phyloP scores from a whole-genome alignment of 495 filamentous ascomycete genomes.

The Hypoxylon rickii region DNA sequence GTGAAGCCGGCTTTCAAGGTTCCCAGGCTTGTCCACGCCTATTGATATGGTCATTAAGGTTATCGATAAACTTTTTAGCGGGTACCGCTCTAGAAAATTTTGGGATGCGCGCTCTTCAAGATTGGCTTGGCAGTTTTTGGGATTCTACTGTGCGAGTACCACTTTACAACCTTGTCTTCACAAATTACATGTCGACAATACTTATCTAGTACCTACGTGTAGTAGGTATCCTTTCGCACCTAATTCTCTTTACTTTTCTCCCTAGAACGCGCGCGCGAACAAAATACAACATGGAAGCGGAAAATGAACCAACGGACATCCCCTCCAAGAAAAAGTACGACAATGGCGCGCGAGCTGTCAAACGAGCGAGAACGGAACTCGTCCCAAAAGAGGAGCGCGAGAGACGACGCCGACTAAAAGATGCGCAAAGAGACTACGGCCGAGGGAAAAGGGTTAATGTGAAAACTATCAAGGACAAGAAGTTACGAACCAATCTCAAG shows the following conservation, averaged over 20 bases:
- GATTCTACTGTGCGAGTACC: too few relatives aligned
- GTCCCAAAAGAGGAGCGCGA: slow-evolving; percentile 47
- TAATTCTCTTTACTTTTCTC: too few relatives aligned
- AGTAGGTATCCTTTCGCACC: too few relatives aligned
- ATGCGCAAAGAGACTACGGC: slow-evolving; percentile 81
- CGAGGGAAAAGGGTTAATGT: slow-evolving; percentile 72
- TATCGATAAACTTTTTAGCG: slow-evolving; percentile 36
- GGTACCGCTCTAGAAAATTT: slow-evolving; percentile 28
- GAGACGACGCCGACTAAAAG: slow-evolving; percentile 51
- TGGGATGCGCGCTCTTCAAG: slow-evolving; percentile 2
- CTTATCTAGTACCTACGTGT: too few relatives aligned
- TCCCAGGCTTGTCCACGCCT: too few relatives aligned
- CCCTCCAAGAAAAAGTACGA: slow-evolving; percentile 12
- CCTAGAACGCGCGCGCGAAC: not conserved
- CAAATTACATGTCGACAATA: too few relatives aligned
- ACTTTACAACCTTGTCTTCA: too few relatives aligned
- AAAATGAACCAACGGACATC: slow-evolving; percentile 1
- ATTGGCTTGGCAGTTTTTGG: slow-evolving; percentile 14
- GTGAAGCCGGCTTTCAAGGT: too few relatives aligned
- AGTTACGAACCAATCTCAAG: slow-evolving; percentile 78
- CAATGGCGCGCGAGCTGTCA: slow-evolving; percentile 54
- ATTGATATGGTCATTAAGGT: too few relatives aligned
- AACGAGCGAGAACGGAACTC: slow-evolving; percentile 50
- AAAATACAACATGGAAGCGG: slow-evolving; percentile 15
- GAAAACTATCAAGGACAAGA: slow-evolving; percentile 74